A percentile compares a stretch with the other conserved stretches of the same genome.
phyloP scores from a whole-genome alignment of 768 basidiomycete genomes.

The Lepiota venenata region DNA sequence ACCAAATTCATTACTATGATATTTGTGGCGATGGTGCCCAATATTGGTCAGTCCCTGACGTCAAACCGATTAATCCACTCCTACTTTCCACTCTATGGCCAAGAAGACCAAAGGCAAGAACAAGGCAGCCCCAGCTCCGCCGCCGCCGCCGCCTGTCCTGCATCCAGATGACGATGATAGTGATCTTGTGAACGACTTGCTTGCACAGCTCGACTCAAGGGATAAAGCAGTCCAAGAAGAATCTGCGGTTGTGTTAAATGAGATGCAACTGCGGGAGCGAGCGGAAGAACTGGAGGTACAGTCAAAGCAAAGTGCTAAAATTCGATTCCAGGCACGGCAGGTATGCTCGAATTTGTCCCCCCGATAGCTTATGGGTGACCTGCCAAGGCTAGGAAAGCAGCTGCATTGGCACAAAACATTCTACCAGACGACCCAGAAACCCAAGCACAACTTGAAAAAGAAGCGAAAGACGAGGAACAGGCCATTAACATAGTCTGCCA shows the following conservation, averaged over 20 bases:
- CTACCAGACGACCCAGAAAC: constrained; percentile 52
- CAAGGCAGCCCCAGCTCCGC: constrained; percentile 36
- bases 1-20: not conserved
- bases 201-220: constrained; percentile 71
- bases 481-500: constrained; percentile 65
- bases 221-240: constrained; percentile 48
- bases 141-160: constrained; percentile 24
- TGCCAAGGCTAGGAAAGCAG: constrained; percentile 67
- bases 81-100: constrained; percentile 32
- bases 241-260: constrained; percentile 44
- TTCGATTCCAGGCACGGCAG: constrained; percentile 69
- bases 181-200: constrained; percentile 69
- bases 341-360: constrained; percentile 30
- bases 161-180: constrained; percentile 51
- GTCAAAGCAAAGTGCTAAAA: constrained; percentile 55
- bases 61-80: constrained; percentile 1
- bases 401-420: constrained; percentile 52
- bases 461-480: constrained; percentile 65
- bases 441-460: constrained; percentile 57
- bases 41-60: not conserved
- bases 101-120: constrained; percentile 54
- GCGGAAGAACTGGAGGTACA: constrained; percentile 24
- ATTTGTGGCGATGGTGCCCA: constrained; percentile 10
- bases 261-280: constrained; percentile 39
- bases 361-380: constrained; percentile 7